These are phyloP conservation scores for Gossypium anomalum DNA, from an alignment of 345 rosid species.

Conservation along the genomic window DNA sequence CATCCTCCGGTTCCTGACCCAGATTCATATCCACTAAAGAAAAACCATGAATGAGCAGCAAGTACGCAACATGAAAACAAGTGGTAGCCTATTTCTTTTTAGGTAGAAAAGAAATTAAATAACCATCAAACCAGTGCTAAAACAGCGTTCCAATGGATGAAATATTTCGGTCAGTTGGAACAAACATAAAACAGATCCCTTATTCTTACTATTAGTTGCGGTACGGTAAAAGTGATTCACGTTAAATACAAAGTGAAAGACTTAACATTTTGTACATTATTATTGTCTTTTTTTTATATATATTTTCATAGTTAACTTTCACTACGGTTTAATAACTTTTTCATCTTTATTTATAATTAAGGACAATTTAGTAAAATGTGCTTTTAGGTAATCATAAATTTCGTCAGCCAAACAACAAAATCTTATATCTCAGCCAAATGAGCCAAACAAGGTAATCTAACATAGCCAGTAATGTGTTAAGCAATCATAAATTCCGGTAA, in stretches of 20 bases:
- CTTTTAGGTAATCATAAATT: too few species aligned
- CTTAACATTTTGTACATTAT: too few species aligned
- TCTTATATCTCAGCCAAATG: too few species aligned
- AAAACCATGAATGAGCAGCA: conserved; percentile 16
- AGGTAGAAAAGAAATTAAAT: not conserved
- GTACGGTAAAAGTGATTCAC: not conserved
- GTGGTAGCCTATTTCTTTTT: not conserved
- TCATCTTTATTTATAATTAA: too few species aligned
- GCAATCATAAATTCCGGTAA: too few species aligned
- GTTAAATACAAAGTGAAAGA: not conserved
- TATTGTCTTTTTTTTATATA: too few species aligned
- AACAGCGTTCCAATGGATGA: not conserved
- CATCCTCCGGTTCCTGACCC: conserved; percentile 76
- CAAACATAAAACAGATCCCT: not conserved
- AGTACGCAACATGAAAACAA: not conserved
- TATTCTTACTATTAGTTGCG: not conserved
- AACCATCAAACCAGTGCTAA: not conserved
- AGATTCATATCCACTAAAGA: conserved; percentile 76
- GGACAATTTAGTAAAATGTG: too few species aligned
- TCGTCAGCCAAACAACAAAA: too few species aligned
- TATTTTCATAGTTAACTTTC: too few species aligned
- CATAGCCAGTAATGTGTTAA: too few species aligned
- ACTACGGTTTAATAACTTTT: too few species aligned
- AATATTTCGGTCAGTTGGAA: not conserved
- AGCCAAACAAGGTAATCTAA: too few species aligned